phyloP scores from a whole-genome alignment of 352 stramenopile species.

The Pythium guiyangense region DNA sequence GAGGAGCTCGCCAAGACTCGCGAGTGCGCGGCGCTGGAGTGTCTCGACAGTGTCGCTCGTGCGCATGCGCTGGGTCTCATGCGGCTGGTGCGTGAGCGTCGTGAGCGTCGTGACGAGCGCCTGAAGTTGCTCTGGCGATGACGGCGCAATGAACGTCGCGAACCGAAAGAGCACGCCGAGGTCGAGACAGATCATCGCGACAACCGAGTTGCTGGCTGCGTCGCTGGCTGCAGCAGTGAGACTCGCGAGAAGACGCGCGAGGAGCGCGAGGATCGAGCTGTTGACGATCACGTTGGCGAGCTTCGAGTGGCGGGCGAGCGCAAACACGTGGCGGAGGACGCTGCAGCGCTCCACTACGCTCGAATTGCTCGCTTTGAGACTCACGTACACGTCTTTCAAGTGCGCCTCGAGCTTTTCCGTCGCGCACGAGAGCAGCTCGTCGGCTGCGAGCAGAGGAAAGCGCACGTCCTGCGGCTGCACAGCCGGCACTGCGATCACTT shows the following conservation, averaged over 20 bases:
- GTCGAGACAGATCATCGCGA: conserved; percentile 48
- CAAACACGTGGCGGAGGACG: conserved; percentile 56
- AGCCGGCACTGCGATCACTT: conserved; percentile 23
- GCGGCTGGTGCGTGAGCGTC: conserved; percentile 12
- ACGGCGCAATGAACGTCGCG: conserved; percentile 61
- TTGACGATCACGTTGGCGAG: conserved; percentile 82
- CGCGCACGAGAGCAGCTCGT: conserved; percentile 34
- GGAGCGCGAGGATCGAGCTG: conserved; percentile 62
- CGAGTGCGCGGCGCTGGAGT: conserved; percentile 15
- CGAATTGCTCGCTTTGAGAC: conserved; percentile 37
- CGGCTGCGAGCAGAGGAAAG: conserved; percentile 32
- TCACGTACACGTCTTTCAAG: conserved; percentile 72
- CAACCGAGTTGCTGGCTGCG: conserved; percentile 18
- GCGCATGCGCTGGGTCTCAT: neutral
- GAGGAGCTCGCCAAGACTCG: conserved; percentile 65
- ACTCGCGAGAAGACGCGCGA: conserved; percentile 45
- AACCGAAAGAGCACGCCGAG: conserved; percentile 68
- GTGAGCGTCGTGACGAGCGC: conserved; percentile 35
- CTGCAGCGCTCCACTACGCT: conserved; percentile 29
- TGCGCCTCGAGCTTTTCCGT: conserved; percentile 60
- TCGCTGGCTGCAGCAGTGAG: no score
- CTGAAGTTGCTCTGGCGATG: conserved; percentile 47
- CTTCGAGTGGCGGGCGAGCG: conserved; percentile 41
- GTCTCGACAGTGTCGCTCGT: neutral
- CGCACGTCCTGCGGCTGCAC: conserved; percentile 24